Percentiles rank a stretch among this genome's conserved stretches.
phyloP scores from a whole-genome alignment of 1,284 basidiomycete genomes.

The Rhodotorula sp. region DNA sequence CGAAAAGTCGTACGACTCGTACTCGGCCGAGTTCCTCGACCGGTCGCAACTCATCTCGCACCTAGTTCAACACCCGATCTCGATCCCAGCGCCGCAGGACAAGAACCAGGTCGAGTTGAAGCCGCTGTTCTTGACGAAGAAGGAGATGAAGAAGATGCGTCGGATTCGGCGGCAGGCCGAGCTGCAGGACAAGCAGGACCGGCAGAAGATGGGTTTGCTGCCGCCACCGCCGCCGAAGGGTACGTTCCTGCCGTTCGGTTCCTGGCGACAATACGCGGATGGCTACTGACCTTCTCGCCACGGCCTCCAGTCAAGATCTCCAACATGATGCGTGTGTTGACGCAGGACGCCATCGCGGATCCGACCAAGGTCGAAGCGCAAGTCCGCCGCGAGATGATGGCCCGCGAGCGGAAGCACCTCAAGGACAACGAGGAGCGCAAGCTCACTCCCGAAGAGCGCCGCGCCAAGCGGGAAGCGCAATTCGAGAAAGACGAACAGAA shows the following conservation, averaged over 20 bases:
- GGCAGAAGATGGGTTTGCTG: slow-evolving; percentile 91
- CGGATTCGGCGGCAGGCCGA: slow-evolving; percentile 83
- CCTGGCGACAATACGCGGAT: not conserved
- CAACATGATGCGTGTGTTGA: slow-evolving; percentile 97
- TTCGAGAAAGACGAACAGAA: slow-evolving; percentile 75
- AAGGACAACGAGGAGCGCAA: slow-evolving; percentile 87
- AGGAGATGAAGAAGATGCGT: slow-evolving; percentile 97
- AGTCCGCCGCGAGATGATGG: slow-evolving; percentile 87
- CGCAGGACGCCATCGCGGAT: slow-evolving; percentile 93
- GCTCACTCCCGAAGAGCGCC: slow-evolving; percentile 81
- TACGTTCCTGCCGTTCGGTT: slow-evolving; percentile 47
- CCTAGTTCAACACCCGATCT: slow-evolving; percentile 95
- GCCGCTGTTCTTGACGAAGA: slow-evolving; percentile 81
- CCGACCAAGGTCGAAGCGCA: slow-evolving; percentile 95
- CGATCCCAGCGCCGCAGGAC: slow-evolving; percentile 85
- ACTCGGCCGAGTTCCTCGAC: slow-evolving; percentile 62
- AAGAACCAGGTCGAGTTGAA: slow-evolving; percentile 73
- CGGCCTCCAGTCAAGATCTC: slow-evolving; percentile 72
- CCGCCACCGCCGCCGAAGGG: slow-evolving; percentile 95
- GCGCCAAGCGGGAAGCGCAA: slow-evolving; percentile 80
- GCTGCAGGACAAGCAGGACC: slow-evolving; percentile 89
- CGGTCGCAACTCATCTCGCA: slow-evolving; percentile 64
- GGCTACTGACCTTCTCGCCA: slow-evolving; percentile 35
- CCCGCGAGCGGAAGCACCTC: slow-evolving; percentile 82
- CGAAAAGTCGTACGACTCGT: slow-evolving; percentile 71